phyloP scores from a whole-genome alignment of 257 asterid species.

The Nicotiana noctiflora region DNA sequence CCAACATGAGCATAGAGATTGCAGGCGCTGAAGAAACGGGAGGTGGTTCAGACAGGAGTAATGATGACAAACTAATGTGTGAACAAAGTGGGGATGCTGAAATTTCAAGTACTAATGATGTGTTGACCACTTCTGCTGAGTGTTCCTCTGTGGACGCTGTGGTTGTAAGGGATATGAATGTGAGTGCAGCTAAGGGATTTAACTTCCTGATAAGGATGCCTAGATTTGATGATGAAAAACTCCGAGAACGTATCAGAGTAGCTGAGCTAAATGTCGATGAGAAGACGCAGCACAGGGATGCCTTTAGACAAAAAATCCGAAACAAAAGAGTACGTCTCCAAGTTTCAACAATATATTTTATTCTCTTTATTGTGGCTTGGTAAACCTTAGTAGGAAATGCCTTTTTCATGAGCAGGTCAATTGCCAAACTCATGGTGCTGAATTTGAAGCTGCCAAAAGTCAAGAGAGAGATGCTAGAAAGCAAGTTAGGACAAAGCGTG shows the following conservation, averaged over 20 bases:
- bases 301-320: constrained; percentile 56
- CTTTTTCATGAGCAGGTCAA: constrained; percentile 47
- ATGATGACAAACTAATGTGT: constrained; percentile 1
- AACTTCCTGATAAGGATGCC: constrained; percentile 55
- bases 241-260: constrained; percentile 50
- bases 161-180: constrained; percentile 28
- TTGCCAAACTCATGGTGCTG: constrained; percentile 51
- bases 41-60: constrained; percentile 17
- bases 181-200: constrained; percentile 41
- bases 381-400: not conserved
- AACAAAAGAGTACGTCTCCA: constrained; percentile 50
- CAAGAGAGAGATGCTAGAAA: constrained; percentile 56
- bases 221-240: constrained; percentile 53
- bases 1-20: constrained; percentile 18
- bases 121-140: constrained; percentile 30
- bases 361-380: not conserved
- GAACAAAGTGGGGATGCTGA: constrained; percentile 7
- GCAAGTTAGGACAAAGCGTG: constrained; percentile 67
- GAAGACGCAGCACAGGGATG: constrained; percentile 68
- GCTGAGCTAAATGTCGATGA: constrained; percentile 70
- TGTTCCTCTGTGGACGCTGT: constrained; percentile 27
- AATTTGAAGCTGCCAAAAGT: constrained; percentile 58
- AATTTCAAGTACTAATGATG: constrained; percentile 23
- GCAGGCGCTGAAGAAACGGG: constrained; percentile 25
- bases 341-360: not conserved